A percentile compares a stretch with the other conserved stretches of the same genome.
These are phyloP conservation scores for Clonostachys rosea DNA, from an alignment of 2,329 filamentous ascomycete species.

Conservation along the genomic window DNA sequence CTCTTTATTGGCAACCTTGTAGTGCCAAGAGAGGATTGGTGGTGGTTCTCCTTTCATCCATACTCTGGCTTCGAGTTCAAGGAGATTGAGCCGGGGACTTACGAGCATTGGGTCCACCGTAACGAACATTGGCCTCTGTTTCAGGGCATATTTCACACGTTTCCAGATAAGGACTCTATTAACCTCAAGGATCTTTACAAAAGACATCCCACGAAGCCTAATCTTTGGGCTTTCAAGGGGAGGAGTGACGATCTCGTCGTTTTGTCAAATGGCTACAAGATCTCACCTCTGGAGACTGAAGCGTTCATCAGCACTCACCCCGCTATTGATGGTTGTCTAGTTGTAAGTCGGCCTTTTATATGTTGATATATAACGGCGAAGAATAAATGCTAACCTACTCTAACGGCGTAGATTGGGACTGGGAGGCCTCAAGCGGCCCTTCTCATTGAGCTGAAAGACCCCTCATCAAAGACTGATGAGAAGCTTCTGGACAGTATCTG, in stretches of 20 bases:
- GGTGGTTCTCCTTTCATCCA: conserved; percentile 23
- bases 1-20: conserved; percentile 24
- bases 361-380: too few relatives aligned
- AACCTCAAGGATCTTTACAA: conserved; percentile 38
- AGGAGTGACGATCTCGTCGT: conserved; percentile 32
- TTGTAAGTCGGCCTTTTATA: conserved; percentile 7
- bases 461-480: conserved; percentile 15
- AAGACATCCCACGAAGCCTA: conserved; percentile 20
- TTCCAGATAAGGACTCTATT: conserved; percentile 31
- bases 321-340: conserved; percentile 17
- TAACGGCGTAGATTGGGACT: conserved; percentile 10
- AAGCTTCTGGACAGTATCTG: conserved; percentile 35
- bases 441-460: conserved; percentile 31
- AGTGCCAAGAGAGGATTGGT: conserved; percentile 17
- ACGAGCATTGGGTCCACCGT: conserved; percentile 23
- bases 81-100: conserved; percentile 17
- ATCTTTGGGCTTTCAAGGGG: conserved; percentile 26
- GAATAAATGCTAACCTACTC: too few relatives aligned
- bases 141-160: conserved; percentile 33
- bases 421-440: conserved; percentile 15
- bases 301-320: conserved; percentile 18
- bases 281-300: conserved; percentile 32
- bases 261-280: conserved; percentile 32
- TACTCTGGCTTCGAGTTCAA: conserved; percentile 26
- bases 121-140: conserved; percentile 12